Percentiles rank a stretch among this genome's conserved stretches.
Evolutionary conservation across 2,329 filamentous ascomycete species (phyloP).

Genomic region (Hypocrella siamensis): DNA sequence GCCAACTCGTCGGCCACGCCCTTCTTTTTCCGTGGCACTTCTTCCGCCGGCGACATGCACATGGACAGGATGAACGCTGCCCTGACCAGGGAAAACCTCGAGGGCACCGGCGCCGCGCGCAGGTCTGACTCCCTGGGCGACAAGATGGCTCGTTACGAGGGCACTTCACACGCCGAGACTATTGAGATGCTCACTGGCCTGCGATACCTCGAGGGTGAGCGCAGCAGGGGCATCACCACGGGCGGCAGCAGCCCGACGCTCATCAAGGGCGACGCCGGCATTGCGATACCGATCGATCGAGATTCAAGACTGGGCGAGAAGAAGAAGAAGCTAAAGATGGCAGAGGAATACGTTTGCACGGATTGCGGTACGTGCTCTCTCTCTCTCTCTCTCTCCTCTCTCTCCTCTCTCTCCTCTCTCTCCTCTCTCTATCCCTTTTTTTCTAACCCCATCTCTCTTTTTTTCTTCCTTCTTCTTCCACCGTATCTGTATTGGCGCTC

Average conservation of each 20-base stretch:
- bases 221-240: constrained; percentile 75
- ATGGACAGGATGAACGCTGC: constrained; percentile 57
- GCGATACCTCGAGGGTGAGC: constrained; percentile 75
- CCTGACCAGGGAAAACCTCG: constrained; percentile 66
- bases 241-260: constrained; percentile 68
- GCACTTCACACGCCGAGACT: constrained; percentile 60
- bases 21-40: constrained; percentile 15
- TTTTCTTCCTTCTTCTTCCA: no score
- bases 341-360: constrained; percentile 85
- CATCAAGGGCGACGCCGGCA: constrained; percentile 73
- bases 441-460: no score
- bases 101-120: constrained; percentile 50
- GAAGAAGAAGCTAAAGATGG: constrained; percentile 73
- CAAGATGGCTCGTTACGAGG: constrained; percentile 73
- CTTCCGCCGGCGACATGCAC: constrained; percentile 15
- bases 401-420: constrained; percentile 1
- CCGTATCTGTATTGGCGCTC: no score
- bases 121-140: constrained; percentile 65
- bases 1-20: constrained; percentile 16
- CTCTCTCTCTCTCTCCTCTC: neutral
- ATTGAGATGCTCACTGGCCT: constrained; percentile 90
- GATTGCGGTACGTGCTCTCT: constrained; percentile 57
- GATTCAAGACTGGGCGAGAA: constrained; percentile 59
- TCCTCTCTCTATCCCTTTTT: no score
- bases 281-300: constrained; percentile 67